Percentiles rank a stretch among this genome's conserved stretches.
Conservation (phyloP, 23 red algal genomes). For the Gracilaria vermiculophylla region DNA sequence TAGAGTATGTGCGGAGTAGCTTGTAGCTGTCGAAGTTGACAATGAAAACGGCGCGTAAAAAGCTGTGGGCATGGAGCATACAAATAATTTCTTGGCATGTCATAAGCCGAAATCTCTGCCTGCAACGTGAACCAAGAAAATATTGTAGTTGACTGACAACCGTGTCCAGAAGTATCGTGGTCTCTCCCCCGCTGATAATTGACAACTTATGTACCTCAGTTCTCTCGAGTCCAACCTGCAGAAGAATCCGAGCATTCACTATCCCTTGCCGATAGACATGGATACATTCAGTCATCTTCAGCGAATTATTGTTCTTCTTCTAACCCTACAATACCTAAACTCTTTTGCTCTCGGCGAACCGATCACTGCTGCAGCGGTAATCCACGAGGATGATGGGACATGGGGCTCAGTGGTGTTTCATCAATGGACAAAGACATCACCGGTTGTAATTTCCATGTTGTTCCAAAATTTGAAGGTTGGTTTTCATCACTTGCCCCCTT, state of each 20-base stretch:
- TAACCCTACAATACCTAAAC: neutral
- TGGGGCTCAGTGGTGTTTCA: constrained; percentile 51
- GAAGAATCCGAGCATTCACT: too few relatives aligned
- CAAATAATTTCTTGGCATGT: neutral
- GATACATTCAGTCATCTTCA: neutral
- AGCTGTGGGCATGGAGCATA: neutral
- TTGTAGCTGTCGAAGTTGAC: too few relatives aligned
- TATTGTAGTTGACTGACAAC: neutral
- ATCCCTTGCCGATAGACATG: neutral
- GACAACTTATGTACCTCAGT: neutral
- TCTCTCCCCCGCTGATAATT: neutral
- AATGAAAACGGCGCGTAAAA: neutral
- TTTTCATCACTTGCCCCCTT: neutral
- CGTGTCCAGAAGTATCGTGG: neutral
- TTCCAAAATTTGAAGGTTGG: constrained; percentile 49
- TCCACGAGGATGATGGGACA: constrained; percentile 49
- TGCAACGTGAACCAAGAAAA: neutral
- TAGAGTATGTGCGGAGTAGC: too few relatives aligned
- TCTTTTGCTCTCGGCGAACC: neutral
- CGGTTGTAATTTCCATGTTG: constrained; percentile 20
- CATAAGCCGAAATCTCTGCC: neutral
- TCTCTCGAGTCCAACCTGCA: neutral
- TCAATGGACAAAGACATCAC: constrained; percentile 6
- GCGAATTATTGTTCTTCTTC: neutral
- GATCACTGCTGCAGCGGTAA: constrained; percentile 1